Conservation (phyloP, 805 yeast species). For the Ogataea trehalophila region DNA sequence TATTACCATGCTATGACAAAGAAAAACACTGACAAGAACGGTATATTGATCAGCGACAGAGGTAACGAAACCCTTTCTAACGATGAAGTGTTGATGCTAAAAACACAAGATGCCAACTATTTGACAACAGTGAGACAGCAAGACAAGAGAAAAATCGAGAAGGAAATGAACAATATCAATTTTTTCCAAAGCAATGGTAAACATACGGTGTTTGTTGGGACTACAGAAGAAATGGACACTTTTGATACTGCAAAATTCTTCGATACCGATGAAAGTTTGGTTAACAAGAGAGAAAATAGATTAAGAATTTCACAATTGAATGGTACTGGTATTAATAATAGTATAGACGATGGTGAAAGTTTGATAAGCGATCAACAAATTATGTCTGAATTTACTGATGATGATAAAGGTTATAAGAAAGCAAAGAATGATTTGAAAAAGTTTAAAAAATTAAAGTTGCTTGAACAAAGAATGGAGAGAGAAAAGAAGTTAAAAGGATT, state of each 20-base stretch:
- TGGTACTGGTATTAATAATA: conserved; percentile 29
- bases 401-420: conserved; percentile 17
- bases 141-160: conserved; percentile 62
- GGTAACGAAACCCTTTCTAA: conserved; percentile 54
- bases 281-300: conserved; percentile 68
- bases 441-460: conserved; percentile 51
- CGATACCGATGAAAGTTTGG: conserved; percentile 61
- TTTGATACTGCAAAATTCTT: conserved; percentile 66
- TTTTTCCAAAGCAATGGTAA: conserved; percentile 55
- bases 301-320: conserved; percentile 56
- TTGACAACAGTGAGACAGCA: conserved; percentile 69
- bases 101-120: conserved; percentile 89
- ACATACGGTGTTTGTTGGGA: conserved; percentile 84
- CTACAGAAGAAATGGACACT: conserved; percentile 44
- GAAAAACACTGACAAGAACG: conserved; percentile 61
- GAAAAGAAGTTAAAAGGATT: conserved; percentile 63
- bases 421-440: conserved; percentile 42
- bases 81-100: conserved; percentile 77
- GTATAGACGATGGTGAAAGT: conserved; percentile 26
- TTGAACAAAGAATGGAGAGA: conserved; percentile 65
- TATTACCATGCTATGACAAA: conserved; percentile 91
- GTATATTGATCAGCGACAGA: conserved; percentile 63
- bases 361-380: conserved; percentile 10
- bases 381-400: conserved; percentile 23
- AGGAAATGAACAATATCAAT: conserved; percentile 42